Conservation (phyloP, 257 asterid species). For the Ajuga chamaepitys region DNA sequence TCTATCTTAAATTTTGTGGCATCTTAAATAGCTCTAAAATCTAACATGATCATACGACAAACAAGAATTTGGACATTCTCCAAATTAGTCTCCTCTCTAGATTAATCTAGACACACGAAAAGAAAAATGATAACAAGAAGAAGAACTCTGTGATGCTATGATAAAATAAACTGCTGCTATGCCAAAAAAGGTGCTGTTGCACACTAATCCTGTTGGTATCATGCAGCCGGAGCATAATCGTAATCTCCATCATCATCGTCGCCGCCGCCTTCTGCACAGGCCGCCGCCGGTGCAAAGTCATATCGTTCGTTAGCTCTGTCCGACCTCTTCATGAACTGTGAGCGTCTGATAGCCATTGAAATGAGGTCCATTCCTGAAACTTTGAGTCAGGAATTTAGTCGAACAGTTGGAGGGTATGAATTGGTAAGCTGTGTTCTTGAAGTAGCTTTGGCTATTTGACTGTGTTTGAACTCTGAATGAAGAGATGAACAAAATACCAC, state of each 20-base stretch:
- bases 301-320: not conserved
- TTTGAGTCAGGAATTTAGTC: not conserved
- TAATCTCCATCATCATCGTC: slow-evolving; percentile 19
- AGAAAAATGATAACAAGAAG: too few relatives aligned
- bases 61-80: too few relatives aligned
- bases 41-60: too few relatives aligned
- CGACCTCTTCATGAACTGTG: not conserved
- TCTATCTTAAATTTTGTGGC: too few relatives aligned
- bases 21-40: too few relatives aligned
- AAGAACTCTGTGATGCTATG: too few relatives aligned
- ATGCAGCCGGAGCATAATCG: slow-evolving; percentile 30
- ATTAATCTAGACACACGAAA: too few relatives aligned
- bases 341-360: not conserved
- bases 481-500: not conserved
- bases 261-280: slow-evolving; percentile 3
- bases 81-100: too few relatives aligned
- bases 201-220: not conserved
- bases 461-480: not conserved
- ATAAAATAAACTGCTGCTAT: too few relatives aligned
- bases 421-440: not conserved
- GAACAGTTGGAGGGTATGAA: not conserved
- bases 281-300: not conserved
- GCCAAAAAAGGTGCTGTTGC: not conserved
- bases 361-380: not conserved
- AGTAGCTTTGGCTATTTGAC: too few relatives aligned